Evolutionary conservation across 805 yeast species (phyloP).

Genomic region (Ogataea ramenticola): DNA sequence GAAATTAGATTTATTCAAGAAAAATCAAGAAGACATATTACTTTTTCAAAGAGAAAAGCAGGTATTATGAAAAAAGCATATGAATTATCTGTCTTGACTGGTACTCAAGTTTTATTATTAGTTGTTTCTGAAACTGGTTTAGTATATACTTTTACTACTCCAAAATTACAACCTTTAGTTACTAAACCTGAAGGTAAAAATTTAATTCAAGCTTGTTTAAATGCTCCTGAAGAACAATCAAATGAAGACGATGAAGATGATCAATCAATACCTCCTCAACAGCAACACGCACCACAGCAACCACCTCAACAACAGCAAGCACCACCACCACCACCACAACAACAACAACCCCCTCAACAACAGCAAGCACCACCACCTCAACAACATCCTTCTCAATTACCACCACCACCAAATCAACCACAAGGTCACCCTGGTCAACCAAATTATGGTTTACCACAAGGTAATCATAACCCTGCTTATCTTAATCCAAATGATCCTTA

Average conservation of each 20-base stretch:
- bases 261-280: slow-evolving; percentile 15
- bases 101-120: slow-evolving; percentile 89
- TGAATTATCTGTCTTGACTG: slow-evolving; percentile 92
- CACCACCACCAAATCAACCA: slow-evolving; percentile 14
- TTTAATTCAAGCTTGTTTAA: slow-evolving; percentile 91
- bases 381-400: slow-evolving; percentile 17
- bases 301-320: slow-evolving; percentile 10
- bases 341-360: slow-evolving; percentile 21
- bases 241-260: slow-evolving; percentile 42
- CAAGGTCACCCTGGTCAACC: slow-evolving; percentile 13
- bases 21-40: slow-evolving; percentile 95
- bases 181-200: slow-evolving; percentile 97
- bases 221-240: slow-evolving; percentile 86
- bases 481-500: slow-evolving; percentile 20
- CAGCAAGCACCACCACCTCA: slow-evolving; percentile 12
- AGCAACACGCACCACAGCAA: slow-evolving; percentile 18
- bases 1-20: slow-evolving; percentile 97
- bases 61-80: slow-evolving; percentile 99
- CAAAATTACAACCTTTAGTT: slow-evolving; percentile 94
- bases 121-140: slow-evolving; percentile 98
- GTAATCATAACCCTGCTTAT: slow-evolving; percentile 16
- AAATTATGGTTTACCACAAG: slow-evolving; percentile 19
- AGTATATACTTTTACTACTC: slow-evolving; percentile 98
- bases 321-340: slow-evolving; percentile 21
- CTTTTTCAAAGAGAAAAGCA: slow-evolving; percentile 96